These are phyloP conservation scores for Lactarius indigo DNA, from an alignment of 768 basidiomycete species.

Conservation along the genomic window DNA sequence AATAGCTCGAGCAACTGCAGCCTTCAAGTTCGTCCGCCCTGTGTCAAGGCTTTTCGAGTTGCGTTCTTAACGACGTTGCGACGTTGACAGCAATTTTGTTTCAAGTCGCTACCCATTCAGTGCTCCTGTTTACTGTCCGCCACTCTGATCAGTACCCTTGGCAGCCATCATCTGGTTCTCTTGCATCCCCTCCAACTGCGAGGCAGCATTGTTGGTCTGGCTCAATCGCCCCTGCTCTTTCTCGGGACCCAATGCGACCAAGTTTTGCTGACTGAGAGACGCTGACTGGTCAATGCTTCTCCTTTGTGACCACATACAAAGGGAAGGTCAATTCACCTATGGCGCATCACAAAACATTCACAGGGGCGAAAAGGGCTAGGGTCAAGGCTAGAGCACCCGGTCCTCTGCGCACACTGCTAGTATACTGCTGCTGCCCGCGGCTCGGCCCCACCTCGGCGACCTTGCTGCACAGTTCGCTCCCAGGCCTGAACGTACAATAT, in stretches of 20 bases:
- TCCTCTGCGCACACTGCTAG: not conserved
- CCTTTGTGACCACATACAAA: not conserved
- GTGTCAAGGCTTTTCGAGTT: too few species aligned
- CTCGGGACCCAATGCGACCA: not conserved
- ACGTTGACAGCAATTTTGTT: too few species aligned
- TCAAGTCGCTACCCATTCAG: too few species aligned
- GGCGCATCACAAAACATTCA: not conserved
- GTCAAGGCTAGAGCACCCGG: not conserved
- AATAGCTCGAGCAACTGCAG: constrained; percentile 58
- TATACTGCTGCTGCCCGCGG: not conserved
- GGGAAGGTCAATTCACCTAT: not conserved
- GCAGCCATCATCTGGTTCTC: not conserved
- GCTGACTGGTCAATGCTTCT: not conserved
- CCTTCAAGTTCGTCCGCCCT: too few species aligned
- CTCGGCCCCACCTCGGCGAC: constrained; percentile 5
- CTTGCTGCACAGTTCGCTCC: constrained; percentile 15
- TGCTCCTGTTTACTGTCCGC: too few species aligned
- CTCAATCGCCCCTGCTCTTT: not conserved
- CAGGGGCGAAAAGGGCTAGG: not conserved
- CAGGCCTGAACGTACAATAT: not conserved
- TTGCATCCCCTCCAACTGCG: not conserved
- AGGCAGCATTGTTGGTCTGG: not conserved
- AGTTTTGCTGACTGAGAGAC: not conserved
- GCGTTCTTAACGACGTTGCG: too few species aligned
- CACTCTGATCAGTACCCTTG: not conserved